Base-by-base conservation (phyloP, 164 flowering plant species). In the Stephania yunnanensis region DNA sequence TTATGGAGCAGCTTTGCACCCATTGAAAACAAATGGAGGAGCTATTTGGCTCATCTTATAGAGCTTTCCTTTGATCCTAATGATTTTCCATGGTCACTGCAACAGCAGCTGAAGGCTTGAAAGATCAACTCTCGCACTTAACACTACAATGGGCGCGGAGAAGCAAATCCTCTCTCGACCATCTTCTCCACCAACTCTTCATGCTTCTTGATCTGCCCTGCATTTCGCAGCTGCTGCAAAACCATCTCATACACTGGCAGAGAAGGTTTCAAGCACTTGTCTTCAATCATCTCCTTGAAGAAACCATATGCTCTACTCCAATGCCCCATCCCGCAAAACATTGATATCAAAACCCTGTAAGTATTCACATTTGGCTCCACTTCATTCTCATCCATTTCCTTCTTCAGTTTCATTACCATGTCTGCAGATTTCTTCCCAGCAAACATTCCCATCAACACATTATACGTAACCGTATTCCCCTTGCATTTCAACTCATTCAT, bases 171-270 rank as follows among this genome's bases (percentile, higher is more conserved):
- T 75, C 89, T 84, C 20, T 79, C 87, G 10, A 92, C 86, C 99
- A 95, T 93, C 83, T 87, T 93, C 82, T 93, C 98, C 12, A 93
- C 97, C 72, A 95, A 67, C 78, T 95, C 98, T 84, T 95, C 98
- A 46, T 95, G 99, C 84, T 90, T 93, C 86, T 91, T 88, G 13
- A 91, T 53, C 84, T 95, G 93, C 68, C 92, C 98, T 2, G 98
- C 95, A 66, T 89, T 85, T 74, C 95, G 87, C 80, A 95, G 78
- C 81, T 81, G 89, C 80, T 81, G 76, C 76, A 95, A 78, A 69
- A 95, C 94, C 92, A 84, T 89, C 73, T 89, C 82, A 81, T 89
- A 95, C 7, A 84, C 80, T 0, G 80, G 83, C 70, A 80, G 7
- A 73, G 84, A 80, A 0, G 98, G 99, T 74, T 81, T 90, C 82